Conservation (phyloP, 805 yeast species). For the Candida maltosa region DNA sequence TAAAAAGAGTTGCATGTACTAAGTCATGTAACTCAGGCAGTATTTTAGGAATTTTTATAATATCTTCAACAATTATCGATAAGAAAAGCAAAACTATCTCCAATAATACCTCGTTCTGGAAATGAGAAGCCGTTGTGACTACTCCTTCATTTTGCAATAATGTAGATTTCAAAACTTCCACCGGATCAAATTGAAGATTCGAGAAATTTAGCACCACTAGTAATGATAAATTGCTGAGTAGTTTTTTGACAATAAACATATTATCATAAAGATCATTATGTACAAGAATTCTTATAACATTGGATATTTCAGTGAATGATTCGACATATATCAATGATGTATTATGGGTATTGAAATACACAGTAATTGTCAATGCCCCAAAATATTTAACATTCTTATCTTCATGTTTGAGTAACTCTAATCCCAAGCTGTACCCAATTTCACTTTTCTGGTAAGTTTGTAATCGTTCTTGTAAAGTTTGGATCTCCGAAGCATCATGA, state of each 20-base stretch:
- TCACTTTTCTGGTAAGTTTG: slow-evolving; percentile 57
- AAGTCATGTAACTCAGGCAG: slow-evolving; percentile 32
- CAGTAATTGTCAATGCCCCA: slow-evolving; percentile 79
- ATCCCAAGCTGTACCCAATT: slow-evolving; percentile 58
- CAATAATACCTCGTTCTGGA: slow-evolving; percentile 5
- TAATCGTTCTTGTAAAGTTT: slow-evolving; percentile 48
- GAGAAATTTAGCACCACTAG: slow-evolving; percentile 44
- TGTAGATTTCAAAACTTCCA: background rate
- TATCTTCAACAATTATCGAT: slow-evolving; percentile 52
- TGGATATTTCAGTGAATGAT: slow-evolving; percentile 11
- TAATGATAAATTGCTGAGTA: slow-evolving; percentile 53
- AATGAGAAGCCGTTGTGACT: slow-evolving; percentile 29
- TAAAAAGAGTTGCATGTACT: slow-evolving; percentile 34
- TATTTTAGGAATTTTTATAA: slow-evolving; percentile 29
- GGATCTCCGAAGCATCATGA: slow-evolving; percentile 34
- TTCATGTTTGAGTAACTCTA: slow-evolving; percentile 39
- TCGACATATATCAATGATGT: slow-evolving; percentile 33
- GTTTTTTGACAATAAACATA: slow-evolving; percentile 50
- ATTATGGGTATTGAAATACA: slow-evolving; percentile 42
- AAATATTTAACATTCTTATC: slow-evolving; percentile 60
- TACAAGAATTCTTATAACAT: slow-evolving; percentile 2
- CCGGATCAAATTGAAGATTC: slow-evolving; percentile 17
- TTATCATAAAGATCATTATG: slow-evolving; percentile 10
- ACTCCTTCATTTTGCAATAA: background rate
- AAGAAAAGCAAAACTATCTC: slow-evolving; percentile 29